A percentile compares a stretch with the other conserved stretches of the same genome.
These are phyloP conservation scores for Monosporascus sp. DNA, from an alignment of 2,329 filamentous ascomycete genomes.

Conservation along the genomic window DNA sequence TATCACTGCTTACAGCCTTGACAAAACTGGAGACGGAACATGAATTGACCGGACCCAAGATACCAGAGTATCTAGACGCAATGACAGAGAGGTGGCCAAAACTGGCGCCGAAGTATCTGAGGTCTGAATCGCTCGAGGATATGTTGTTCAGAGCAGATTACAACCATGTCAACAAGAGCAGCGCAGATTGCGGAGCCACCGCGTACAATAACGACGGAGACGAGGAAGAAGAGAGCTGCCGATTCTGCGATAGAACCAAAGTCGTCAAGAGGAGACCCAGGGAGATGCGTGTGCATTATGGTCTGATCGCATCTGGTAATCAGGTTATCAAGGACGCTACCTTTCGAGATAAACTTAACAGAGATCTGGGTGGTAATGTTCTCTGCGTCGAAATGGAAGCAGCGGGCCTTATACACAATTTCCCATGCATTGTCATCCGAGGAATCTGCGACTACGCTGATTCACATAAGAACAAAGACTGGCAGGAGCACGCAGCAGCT, in stretches of 20 bases:
- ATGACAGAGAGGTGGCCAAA: conserved; percentile 9
- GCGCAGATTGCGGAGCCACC: not conserved
- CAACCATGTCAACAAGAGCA: not conserved
- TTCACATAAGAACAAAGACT: conserved; percentile 20
- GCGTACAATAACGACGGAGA: not conserved
- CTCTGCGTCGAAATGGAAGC: conserved; percentile 18
- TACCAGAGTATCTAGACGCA: conserved; percentile 12
- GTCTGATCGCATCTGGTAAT: conserved; percentile 22
- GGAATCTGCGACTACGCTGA: conserved; percentile 24
- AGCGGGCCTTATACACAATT: conserved; percentile 16
- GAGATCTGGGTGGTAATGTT: conserved; percentile 3
- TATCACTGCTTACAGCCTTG: conserved; percentile 11
- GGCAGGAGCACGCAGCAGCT: conserved; percentile 16
- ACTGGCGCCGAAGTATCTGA: conserved; percentile 11
- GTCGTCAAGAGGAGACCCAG: conserved; percentile 9
- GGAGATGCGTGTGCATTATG: conserved; percentile 19
- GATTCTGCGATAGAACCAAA: conserved; percentile 11
- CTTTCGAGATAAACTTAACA: conserved; percentile 10
- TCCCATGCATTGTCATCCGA: conserved; percentile 21
- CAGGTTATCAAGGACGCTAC: conserved; percentile 18
- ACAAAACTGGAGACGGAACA: conserved; percentile 10
- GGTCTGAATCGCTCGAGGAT: conserved; percentile 11
- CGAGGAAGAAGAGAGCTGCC: conserved; percentile 8
- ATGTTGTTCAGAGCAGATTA: conserved; percentile 8
- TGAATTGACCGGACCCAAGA: conserved; percentile 10